Base-by-base conservation (phyloP, 208 protist genomes). In the Trichomonas tenax region DNA sequence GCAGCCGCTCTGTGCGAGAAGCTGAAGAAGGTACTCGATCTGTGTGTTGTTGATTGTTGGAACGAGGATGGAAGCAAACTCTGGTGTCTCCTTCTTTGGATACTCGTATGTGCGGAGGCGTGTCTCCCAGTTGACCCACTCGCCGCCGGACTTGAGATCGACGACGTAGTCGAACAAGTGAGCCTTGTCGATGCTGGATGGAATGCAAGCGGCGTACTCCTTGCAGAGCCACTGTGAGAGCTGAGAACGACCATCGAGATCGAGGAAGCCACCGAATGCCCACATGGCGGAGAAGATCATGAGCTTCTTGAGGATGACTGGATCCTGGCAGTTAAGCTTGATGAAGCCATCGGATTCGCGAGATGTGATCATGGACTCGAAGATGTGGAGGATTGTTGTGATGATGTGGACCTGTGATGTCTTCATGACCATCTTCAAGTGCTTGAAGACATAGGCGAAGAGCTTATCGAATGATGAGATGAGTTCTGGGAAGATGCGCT, bases 31-130 rank as follows among this genome's bases (percentile, higher is more conserved):
- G 97, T 98, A 99, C 97, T 99, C 98, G 96, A 98, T 97, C 31
- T 98, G 98, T 23, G 98, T 98, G n/a, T 98, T 99, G 97, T 99
- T 98, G 34, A 99, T 97, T 15, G 99, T 99, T 15, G 99, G 98
- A 96, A 99, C 98, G 96, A 99, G 98, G 17, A 99, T 98, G 49
- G 98, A 98, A 17, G 98, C 97, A 97, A 99, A 99, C 96, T 98
- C 96, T 96, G 98, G 98, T 44, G 95, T 51, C 38, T 96, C 89
- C 15, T 45, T 23, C 51, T 96, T 96, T 26, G 48, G 49, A 96
- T 72, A 51, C 15, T 96, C 40, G 46, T 72, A 51, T 48, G 4
- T 40, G 8, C 45, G 0, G 15, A 81, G 8, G 8, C 89, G 0
- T 72, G 17, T 72, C 44, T 81, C 45, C 45, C 48, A 96, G 17